Percentiles rank a stretch among this genome's conserved stretches.
phyloP scores from a whole-genome alignment of 1,139 yeast species.

The Candida sp. region DNA sequence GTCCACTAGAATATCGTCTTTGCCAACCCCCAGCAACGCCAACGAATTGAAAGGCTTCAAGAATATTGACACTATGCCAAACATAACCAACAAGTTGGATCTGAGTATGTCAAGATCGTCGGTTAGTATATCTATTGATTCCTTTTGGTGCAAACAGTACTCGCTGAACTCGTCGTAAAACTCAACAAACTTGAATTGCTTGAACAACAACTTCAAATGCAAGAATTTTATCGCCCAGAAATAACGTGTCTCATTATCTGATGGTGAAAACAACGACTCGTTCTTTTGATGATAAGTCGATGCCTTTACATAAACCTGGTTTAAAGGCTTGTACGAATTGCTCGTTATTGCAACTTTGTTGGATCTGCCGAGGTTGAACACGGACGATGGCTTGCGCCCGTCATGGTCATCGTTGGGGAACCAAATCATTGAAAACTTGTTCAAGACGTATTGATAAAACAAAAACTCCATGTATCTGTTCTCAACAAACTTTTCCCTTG shows the following conservation, averaged over 20 bases:
- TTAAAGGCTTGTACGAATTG: conserved; percentile 19
- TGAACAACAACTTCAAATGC: conserved; percentile 26
- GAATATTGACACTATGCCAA: conserved; percentile 28
- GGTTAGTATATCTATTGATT: conserved; percentile 8
- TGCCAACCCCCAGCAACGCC: conserved; percentile 22
- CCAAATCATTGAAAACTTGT: conserved; percentile 24
- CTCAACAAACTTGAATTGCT: conserved; percentile 26
- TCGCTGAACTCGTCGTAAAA: conserved; percentile 26
- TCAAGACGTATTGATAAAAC: conserved; percentile 26
- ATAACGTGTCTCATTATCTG: conserved; percentile 21
- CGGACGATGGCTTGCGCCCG: neutral
- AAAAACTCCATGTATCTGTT: conserved; percentile 31
- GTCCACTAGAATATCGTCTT: conserved; percentile 23
- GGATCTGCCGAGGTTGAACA: conserved; percentile 7
- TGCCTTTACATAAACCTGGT: conserved; percentile 24
- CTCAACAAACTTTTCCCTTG: conserved; percentile 19
- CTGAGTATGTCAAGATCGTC: conserved; percentile 17
- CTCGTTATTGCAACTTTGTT: conserved; percentile 11
- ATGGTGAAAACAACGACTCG: conserved; percentile 16
- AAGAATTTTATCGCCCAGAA: conserved; percentile 27
- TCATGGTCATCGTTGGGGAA: conserved; percentile 19
- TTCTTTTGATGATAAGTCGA: conserved; percentile 26
- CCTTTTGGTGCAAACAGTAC: conserved; percentile 15
- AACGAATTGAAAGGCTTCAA: conserved; percentile 34
- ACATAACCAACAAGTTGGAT: conserved; percentile 27